Percentiles rank a stretch among this genome's conserved stretches.
These are phyloP conservation scores for Talaromyces adpressus DNA, from an alignment of 495 filamentous ascomycete genomes.

Conservation along the genomic window DNA sequence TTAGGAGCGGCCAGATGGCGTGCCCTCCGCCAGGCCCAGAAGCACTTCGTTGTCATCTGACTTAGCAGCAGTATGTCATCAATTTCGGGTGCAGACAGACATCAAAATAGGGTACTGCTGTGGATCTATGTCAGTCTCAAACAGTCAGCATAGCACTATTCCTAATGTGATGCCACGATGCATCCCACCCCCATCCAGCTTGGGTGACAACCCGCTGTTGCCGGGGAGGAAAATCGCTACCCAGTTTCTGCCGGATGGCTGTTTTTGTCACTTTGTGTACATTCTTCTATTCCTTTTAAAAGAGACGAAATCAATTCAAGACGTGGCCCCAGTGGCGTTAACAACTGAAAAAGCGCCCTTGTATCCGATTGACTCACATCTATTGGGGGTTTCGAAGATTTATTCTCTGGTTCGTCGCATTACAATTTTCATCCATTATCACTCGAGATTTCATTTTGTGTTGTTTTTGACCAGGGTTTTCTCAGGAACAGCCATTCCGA, in stretches of 20 bases:
- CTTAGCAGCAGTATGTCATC: not conserved
- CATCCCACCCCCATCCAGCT: constrained; percentile 1
- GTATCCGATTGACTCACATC: not conserved
- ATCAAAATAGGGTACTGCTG: not conserved
- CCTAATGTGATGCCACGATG: constrained; percentile 3
- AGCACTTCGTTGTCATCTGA: not conserved
- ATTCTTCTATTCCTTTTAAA: not conserved
- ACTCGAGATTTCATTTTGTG: not conserved
- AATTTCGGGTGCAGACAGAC: not conserved
- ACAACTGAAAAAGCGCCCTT: not conserved
- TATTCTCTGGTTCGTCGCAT: constrained; percentile 7
- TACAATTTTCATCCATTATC: not conserved
- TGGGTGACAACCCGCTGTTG: constrained; percentile 9
- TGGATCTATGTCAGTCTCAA: constrained; percentile 1
- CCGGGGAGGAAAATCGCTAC: not conserved
- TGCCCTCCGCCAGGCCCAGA: not conserved
- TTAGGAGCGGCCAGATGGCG: not conserved
- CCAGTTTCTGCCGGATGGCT: not conserved
- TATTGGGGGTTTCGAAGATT: not conserved
- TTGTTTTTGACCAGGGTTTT: not conserved
- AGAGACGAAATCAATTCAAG: not conserved
- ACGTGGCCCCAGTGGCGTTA: constrained; percentile 5
- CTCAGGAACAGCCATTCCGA: not conserved
- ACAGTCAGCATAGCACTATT: not conserved
- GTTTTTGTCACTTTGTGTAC: not conserved